Evolutionary conservation across 1,139 yeast species (phyloP).

Genomic region (Saccharomyces hybrid): DNA sequence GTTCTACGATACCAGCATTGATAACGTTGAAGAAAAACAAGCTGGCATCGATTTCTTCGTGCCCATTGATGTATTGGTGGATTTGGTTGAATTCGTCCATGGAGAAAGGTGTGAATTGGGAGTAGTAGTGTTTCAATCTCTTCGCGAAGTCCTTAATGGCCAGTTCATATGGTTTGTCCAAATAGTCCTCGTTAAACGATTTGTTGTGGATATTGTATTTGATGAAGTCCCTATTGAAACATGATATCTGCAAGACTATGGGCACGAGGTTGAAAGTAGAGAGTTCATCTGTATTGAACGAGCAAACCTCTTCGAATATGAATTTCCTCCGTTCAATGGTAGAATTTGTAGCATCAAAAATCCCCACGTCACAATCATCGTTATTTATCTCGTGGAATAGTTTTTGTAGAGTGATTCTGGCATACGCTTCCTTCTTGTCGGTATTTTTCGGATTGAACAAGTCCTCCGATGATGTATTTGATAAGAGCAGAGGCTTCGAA

Average conservation of each 20-base stretch:
- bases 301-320: slow-evolving; percentile 28
- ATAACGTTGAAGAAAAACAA: slow-evolving; percentile 19
- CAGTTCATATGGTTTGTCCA: slow-evolving; percentile 39
- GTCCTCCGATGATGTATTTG: slow-evolving; percentile 33
- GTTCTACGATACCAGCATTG: slow-evolving; percentile 14
- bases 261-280: slow-evolving; percentile 30
- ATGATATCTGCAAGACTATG: slow-evolving; percentile 41
- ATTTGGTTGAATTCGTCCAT: slow-evolving; percentile 37
- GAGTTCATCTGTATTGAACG: slow-evolving; percentile 16
- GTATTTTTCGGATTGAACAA: slow-evolving; percentile 43
- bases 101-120: slow-evolving; percentile 51
- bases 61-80: not conserved
- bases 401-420: slow-evolving; percentile 48
- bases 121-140: slow-evolving; percentile 46
- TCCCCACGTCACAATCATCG: slow-evolving; percentile 48
- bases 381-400: slow-evolving; percentile 41
- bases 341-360: slow-evolving; percentile 67
- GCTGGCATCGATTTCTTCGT: slow-evolving; percentile 6
- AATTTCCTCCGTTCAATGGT: slow-evolving; percentile 44
- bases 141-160: slow-evolving; percentile 57
- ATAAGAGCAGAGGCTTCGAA: slow-evolving; percentile 20
- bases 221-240: slow-evolving; percentile 38
- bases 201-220: slow-evolving; percentile 57
- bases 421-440: slow-evolving; percentile 50
- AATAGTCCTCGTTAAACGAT: slow-evolving; percentile 50